Base-by-base conservation (phyloP, 2,329 filamentous ascomycete species). In the Cryphonectria parasitica region DNA sequence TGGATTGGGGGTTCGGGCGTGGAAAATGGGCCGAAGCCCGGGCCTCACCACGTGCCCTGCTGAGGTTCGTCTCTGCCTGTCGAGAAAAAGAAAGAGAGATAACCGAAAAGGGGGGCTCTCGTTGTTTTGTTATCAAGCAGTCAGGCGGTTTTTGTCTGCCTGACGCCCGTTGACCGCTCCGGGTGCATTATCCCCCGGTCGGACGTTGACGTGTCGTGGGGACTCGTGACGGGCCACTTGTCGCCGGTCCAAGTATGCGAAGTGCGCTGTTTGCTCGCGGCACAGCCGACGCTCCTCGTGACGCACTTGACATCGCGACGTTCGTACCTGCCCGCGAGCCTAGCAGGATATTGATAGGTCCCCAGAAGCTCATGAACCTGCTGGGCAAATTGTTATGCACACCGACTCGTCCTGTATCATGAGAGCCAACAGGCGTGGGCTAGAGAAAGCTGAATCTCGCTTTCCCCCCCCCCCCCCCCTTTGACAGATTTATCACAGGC, bases 171-270 rank as follows among this genome's bases (percentile, higher is more conserved):
- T 61, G 58, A 61, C 58, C 58, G 58, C 58, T 31, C 28, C 34
- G 34, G 45, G 25, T 56, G 52, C 54, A 11, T 11, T 58, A 61
- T 61, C 58, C 58, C 58, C 58, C 58, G 58, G 58, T 36, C 58
- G 31, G n/a, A 13, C 31, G 58, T 61, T 61, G 58, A 61, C 58
- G 58, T 61, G 58, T 61, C 58, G 58, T 61, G 58, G 31, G 58
- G 58, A 39, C 22, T 39, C 1, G 3, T 39, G 58, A n/a, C 34
- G 58, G 58, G 34, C 58, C 58, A 36, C 58, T 39, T 61, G 58
- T 36, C 34, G 58, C 58, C 58, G 34, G 34, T 25, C 28, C 10
- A 39, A 39, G 31, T 34, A 61, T 39, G 58, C 19, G 10, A 19
- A 36, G 22, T 61, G 58, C 34, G 58, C 34, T 61, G 58, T 39